Percentiles rank a stretch among this genome's conserved stretches.
phyloP scores from a whole-genome alignment of 2,329 filamentous ascomycete genomes.

The Pseudonectria foliicola region DNA sequence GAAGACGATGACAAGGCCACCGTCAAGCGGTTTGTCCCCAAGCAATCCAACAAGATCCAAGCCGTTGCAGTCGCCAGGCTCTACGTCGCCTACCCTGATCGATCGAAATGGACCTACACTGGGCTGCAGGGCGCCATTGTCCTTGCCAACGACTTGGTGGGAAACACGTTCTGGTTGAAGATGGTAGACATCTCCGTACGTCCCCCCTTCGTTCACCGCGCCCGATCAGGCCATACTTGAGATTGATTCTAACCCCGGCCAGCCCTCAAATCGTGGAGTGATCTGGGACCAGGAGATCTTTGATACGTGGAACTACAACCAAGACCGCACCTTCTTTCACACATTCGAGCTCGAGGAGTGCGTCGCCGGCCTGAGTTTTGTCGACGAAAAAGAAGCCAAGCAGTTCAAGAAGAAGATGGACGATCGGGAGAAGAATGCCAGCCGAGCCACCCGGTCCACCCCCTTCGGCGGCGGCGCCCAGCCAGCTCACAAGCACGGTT shows the following conservation, averaged over 20 bases:
- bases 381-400: conserved; percentile 95
- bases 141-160: conserved; percentile 87
- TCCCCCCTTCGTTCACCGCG: conserved; percentile 5
- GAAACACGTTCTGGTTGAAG: conserved; percentile 96
- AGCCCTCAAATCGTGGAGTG: conserved; percentile 74
- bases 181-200: conserved; percentile 88
- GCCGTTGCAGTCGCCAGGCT: conserved; percentile 89
- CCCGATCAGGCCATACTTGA: conserved; percentile 3
- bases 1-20: conserved; percentile 93
- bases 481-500: conserved; percentile 33
- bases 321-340: conserved; percentile 96
- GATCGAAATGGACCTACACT: conserved; percentile 84
- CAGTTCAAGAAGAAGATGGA: conserved; percentile 97
- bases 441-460: conserved; percentile 74
- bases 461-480: conserved; percentile 57
- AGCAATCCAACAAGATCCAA: conserved; percentile 93
- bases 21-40: conserved; percentile 89
- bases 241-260: conserved; percentile 12
- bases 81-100: conserved; percentile 86
- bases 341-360: conserved; percentile 94
- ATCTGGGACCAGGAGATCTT: conserved; percentile 98
- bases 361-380: conserved; percentile 82
- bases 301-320: conserved; percentile 90
- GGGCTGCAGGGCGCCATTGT: conserved; percentile 88
- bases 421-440: conserved; percentile 90